Evolutionary conservation across 2,329 filamentous ascomycete genomes (phyloP), one percentile per base, ranked within the genome.

Genomic region (Fusarium pininemorale): DNA sequence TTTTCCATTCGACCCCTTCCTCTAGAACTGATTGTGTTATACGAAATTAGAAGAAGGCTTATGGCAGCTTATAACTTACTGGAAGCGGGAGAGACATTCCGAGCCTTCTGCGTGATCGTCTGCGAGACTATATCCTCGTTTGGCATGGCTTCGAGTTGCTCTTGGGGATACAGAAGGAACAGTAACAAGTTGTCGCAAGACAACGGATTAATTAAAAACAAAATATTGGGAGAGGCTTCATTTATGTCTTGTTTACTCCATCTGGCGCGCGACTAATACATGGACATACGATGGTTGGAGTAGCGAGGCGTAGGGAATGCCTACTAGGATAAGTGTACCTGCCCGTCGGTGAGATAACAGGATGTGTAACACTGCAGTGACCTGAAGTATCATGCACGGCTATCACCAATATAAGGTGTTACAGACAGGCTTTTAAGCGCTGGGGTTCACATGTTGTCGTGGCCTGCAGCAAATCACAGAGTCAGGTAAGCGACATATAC

Each of bases 311-410:
- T 3, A 6, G 13, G 26, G 45, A 30, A 48, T 11, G 3, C 9
- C 20, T 16, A 22, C 45, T 11, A 7, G 20, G 26, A 30, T 30
- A 30, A 22, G 26, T 48, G 45, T 6, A 30, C 4, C 6, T 30
- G 2, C 20, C 26, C 45, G 26, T 4, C 20, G 45, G 26, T 30
- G 26, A 48, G 26, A 48, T 22, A 16, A 1, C 6, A 30, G 6
- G 3, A 7, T 15, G 6, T 1, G 4, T 7, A 30, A 22, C 0
- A 22, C 6, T 48, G 0, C 20, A 6, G 20, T 8, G 20, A 8
- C 0, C 20, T 28, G 13, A 3, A 22, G 45, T 3, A 28, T 48
- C 13, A 3, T 15, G 13, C 26, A 48, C 2, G 6, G 45, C 6
- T 9, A 48, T 22, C 1, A 4, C 6, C 3, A 8, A 12, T 0